Evolutionary conservation across 306 rosid species (phyloP).

Genomic region (Pterocarpus macrocarpus): DNA sequence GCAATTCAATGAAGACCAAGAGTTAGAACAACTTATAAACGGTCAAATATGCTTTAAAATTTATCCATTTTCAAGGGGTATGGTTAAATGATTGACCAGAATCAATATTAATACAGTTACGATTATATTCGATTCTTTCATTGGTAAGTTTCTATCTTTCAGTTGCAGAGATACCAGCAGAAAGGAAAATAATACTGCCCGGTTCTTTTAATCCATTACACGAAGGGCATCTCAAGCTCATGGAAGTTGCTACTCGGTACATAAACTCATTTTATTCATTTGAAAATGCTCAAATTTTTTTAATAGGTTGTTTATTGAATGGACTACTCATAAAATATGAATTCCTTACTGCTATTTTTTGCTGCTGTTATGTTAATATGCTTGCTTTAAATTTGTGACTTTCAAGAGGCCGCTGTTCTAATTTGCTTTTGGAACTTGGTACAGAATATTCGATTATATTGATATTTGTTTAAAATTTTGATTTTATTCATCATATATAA

Average conservation of each 20-base stretch:
- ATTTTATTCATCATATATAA: neutral
- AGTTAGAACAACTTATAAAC: slow-evolving; percentile 78
- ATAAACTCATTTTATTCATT: slow-evolving; percentile 24
- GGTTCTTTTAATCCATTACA: slow-evolving; percentile 97
- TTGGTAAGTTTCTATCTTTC: slow-evolving; percentile 26
- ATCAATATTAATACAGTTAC: slow-evolving; percentile 16
- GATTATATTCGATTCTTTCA: neutral
- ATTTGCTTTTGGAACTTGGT: slow-evolving; percentile 7
- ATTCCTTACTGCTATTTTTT: neutral
- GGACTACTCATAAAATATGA: slow-evolving; percentile 4
- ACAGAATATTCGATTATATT: neutral
- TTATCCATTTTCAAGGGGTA: slow-evolving; percentile 84
- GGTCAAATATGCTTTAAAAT: slow-evolving; percentile 86
- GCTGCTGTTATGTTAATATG: slow-evolving; percentile 27
- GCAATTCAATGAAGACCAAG: slow-evolving; percentile 75
- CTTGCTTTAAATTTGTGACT: slow-evolving; percentile 27
- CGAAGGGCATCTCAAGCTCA: slow-evolving; percentile 85
- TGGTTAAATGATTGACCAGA: slow-evolving; percentile 36
- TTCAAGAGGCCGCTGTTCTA: slow-evolving; percentile 5
- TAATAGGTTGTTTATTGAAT: slow-evolving; percentile 12
- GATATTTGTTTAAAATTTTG: slow-evolving; percentile 30
- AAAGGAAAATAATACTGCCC: slow-evolving; percentile 80
- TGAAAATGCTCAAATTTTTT: slow-evolving; percentile 18
- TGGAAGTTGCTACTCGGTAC: slow-evolving; percentile 89
- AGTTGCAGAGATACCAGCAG: slow-evolving; percentile 63